Evolutionary conservation across 257 asterid species (phyloP), one percentile per base, ranked within the genome.

Genomic region (Nicotiana paniculata): DNA sequence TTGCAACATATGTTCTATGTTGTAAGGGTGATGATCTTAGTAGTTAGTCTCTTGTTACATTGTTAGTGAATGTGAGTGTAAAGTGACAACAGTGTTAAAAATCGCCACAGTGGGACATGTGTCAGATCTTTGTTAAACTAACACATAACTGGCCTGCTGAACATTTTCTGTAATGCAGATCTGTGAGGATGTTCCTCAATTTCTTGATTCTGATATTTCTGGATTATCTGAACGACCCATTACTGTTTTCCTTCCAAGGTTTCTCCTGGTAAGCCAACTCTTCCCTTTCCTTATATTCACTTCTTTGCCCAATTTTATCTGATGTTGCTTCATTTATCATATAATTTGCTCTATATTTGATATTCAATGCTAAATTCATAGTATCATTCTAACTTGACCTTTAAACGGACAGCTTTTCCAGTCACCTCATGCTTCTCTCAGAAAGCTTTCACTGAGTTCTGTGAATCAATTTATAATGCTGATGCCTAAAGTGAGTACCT

Each of bases 381-480:
- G 28, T 26, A 75, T 75, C 80, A 75, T 72, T 77, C 69, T 76
- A 37, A 54, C 79, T 57, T 32, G 43, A 51, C 33, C 83, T 86
- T 10, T 82, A 72, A 81, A 51, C 33, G n/a, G 78, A 79, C 98
- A 96, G 99, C 93, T 96, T 84, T 95, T 96, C 88, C 98, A 95
- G 86, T 94, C 98, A 9, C 93, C 96, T 13, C 92, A 90, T 87
- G 87, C 89, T 85, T 81, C 93, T 72, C 81, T 96, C 66, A 86
- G 97, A 84, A 96, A 91, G 91, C 96, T 96, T 68, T 89, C 98
- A 53, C 82, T 96, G 91, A 91, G 93, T 87, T 91, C 97, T 53
- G 98, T 96, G 79, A 94, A 96, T 90, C 97, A 95, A 81, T 96
- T 84, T 91, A 89, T 96, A 63, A 95, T 96, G 98, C 88, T 96